phyloP scores from a whole-genome alignment of 75 land plant species.

The Cunninghamia lanceolata region DNA sequence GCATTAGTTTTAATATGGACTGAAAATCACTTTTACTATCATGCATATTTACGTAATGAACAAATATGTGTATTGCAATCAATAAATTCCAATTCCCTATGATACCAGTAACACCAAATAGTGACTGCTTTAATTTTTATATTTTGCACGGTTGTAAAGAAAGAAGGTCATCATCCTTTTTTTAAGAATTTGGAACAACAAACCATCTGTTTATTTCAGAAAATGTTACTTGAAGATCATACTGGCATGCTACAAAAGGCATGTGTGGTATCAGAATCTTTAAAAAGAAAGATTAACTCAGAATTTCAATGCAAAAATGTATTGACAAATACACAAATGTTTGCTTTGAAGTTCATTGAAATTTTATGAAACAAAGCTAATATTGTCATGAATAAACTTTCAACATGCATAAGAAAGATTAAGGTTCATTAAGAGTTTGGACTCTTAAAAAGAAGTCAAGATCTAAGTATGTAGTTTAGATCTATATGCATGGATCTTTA shows the following conservation, averaged over 20 bases:
- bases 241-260: not conserved
- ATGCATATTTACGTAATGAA: not conserved
- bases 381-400: not conserved
- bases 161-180: not conserved
- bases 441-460: not conserved
- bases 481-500: not conserved
- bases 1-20: not conserved
- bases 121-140: not conserved
- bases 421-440: not conserved
- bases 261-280: not conserved
- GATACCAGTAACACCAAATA: not conserved
- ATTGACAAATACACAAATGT: no score
- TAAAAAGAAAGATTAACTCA: not conserved
- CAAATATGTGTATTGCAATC: not conserved
- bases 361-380: not conserved
- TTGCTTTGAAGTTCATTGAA: not conserved
- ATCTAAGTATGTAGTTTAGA: not conserved
- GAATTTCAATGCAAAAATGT: not conserved
- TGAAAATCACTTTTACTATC: no score
- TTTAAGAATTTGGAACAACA: not conserved
- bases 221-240: not conserved
- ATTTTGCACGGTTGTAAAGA: no score
- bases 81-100: not conserved
- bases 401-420: no score
- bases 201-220: not conserved